Conservation (phyloP, 1,284 basidiomycete species). For the Trichosporon coremiiforme region DNA sequence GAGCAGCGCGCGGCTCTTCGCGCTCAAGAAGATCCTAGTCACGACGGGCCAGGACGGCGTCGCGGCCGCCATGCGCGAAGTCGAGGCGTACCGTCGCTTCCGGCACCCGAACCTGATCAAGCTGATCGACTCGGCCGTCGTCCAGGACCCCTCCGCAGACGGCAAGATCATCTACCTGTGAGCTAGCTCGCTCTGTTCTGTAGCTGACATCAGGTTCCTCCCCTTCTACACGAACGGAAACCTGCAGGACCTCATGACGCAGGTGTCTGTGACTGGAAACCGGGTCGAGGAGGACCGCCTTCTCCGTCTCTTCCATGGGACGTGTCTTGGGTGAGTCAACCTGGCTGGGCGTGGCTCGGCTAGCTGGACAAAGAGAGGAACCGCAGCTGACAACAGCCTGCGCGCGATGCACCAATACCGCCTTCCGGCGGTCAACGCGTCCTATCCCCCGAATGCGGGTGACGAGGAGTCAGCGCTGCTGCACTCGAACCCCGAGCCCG, state of each 20-base stretch:
- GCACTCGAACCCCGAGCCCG: constrained; percentile 77
- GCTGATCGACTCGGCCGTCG: constrained; percentile 77
- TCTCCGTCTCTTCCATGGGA: constrained; percentile 85
- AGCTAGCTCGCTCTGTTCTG: constrained; percentile 22
- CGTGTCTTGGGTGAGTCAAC: constrained; percentile 71
- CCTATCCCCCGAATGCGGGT: constrained; percentile 39
- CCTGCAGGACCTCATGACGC: constrained; percentile 91
- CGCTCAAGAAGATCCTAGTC: constrained; percentile 93
- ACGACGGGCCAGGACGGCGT: constrained; percentile 64
- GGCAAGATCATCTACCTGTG: constrained; percentile 88
- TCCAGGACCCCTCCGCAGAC: constrained; percentile 76
- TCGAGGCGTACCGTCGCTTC: constrained; percentile 87
- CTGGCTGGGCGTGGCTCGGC: background rate
- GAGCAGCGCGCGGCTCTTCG: constrained; percentile 72
- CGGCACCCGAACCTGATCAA: constrained; percentile 65
- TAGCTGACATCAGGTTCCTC: constrained; percentile 39
- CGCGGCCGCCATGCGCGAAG: constrained; percentile 74
- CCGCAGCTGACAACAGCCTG: constrained; percentile 57
- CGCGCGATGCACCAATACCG: constrained; percentile 87
- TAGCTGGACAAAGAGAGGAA: background rate
- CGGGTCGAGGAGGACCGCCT: constrained; percentile 86
- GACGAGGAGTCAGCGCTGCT: constrained; percentile 45
- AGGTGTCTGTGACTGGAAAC: constrained; percentile 77
- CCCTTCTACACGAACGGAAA: constrained; percentile 66
- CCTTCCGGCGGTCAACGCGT: constrained; percentile 48